Percentiles rank a stretch among this genome's conserved stretches.
Conservation (phyloP, 768 basidiomycete genomes). For the Phylloporus sp. region DNA sequence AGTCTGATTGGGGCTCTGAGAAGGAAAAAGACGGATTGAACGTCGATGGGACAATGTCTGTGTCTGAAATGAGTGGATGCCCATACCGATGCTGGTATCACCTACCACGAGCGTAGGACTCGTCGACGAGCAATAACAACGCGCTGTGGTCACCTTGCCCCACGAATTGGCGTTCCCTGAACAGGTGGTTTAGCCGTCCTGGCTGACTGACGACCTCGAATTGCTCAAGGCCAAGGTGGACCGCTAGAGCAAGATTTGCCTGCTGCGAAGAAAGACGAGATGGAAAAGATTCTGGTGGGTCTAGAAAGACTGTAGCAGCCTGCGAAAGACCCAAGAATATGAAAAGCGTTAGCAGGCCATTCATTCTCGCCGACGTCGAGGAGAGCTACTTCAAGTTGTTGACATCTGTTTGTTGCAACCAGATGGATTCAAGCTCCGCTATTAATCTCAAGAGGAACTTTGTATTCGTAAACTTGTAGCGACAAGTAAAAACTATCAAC, state of each 20-base stretch:
- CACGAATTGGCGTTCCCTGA: slow-evolving; percentile 46
- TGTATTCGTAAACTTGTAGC: too few species aligned
- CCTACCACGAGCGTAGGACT: slow-evolving; percentile 52
- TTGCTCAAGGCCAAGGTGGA: slow-evolving; percentile 66
- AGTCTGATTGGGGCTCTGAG: slow-evolving; percentile 26
- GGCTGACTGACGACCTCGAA: slow-evolving; percentile 48
- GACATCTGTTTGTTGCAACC: slow-evolving; percentile 16
- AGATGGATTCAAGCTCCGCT: too few species aligned
- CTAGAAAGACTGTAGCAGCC: slow-evolving; percentile 58
- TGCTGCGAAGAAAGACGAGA: slow-evolving; percentile 45
- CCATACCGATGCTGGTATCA: background rate
- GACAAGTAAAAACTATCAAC: too few species aligned
- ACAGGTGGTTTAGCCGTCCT: slow-evolving; percentile 15
- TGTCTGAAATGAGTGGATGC: slow-evolving; percentile 2
- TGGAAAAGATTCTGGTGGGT: slow-evolving; percentile 38
- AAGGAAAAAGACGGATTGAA: slow-evolving; percentile 46
- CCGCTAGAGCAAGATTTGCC: slow-evolving; percentile 56
- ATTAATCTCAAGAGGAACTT: too few species aligned
- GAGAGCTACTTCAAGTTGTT: slow-evolving; percentile 15
- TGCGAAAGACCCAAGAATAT: slow-evolving; percentile 35
- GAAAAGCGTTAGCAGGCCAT: slow-evolving; percentile 20
- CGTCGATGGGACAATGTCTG: slow-evolving; percentile 56
- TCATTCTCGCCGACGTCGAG: slow-evolving; percentile 13
- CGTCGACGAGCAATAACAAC: slow-evolving; percentile 53
- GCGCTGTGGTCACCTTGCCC: slow-evolving; percentile 49